phyloP scores from a whole-genome alignment of 768 basidiomycete species.

The Pleurotus eryngii region DNA sequence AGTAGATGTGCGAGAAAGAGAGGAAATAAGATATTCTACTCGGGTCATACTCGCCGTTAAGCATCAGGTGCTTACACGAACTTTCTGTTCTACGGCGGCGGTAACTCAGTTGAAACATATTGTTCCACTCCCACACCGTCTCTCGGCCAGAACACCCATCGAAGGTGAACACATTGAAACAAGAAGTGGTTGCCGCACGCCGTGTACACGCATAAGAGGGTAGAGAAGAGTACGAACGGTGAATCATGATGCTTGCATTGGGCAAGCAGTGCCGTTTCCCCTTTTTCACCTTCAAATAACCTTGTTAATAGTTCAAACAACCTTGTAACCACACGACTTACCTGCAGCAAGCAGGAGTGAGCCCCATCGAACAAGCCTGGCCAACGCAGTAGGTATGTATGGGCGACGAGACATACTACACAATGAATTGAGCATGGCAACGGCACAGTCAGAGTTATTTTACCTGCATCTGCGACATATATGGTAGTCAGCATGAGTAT shows the following conservation, averaged over 20 bases:
- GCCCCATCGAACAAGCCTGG: slow-evolving; percentile 95
- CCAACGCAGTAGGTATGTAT: slow-evolving; percentile 97
- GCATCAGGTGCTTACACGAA: too few relatives aligned
- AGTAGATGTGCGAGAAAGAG: too few relatives aligned
- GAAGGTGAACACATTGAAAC: neutral
- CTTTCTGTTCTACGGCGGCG: too few relatives aligned
- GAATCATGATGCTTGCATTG: slow-evolving; percentile 97
- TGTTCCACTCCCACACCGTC: too few relatives aligned
- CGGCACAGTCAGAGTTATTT: neutral
- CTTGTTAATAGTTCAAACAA: neutral
- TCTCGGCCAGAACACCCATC: too few relatives aligned
- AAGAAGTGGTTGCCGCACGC: neutral
- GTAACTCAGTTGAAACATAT: too few relatives aligned
- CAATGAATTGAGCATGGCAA: slow-evolving; percentile 3
- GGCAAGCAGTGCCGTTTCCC: slow-evolving; percentile 92
- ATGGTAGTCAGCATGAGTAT: slow-evolving; percentile 5
- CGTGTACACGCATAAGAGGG: slow-evolving; percentile 9
- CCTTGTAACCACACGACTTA: neutral
- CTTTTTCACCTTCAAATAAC: slow-evolving; percentile 44
- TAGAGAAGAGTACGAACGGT: slow-evolving; percentile 54
- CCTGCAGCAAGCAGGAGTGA: slow-evolving; percentile 90
- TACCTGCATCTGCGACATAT: slow-evolving; percentile 65
- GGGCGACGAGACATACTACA: slow-evolving; percentile 86
- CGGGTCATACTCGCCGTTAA: too few relatives aligned
- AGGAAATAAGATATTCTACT: too few relatives aligned